Evolutionary conservation across 2,329 filamentous ascomycete species (phyloP).

Genomic region (Fusarium zealandicum): DNA sequence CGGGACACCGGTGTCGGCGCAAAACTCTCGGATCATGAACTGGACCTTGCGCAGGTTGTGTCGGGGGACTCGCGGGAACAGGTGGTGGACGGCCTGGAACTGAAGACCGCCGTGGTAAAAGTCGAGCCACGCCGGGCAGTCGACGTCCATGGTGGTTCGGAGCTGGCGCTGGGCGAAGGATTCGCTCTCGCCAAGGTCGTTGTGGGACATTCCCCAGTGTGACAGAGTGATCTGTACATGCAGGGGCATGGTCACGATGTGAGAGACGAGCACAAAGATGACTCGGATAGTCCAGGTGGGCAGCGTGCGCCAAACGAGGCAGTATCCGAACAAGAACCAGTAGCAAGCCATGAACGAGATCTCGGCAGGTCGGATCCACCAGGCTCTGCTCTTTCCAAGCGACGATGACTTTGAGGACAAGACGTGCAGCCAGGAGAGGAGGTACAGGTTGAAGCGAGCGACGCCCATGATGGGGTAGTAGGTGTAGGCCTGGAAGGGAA

Average conservation of each 20-base stretch:
- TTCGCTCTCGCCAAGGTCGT: constrained; percentile 68
- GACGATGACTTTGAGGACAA: constrained; percentile 61
- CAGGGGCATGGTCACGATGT: constrained; percentile 71
- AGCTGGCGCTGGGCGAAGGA: constrained; percentile 74
- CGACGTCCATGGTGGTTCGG: constrained; percentile 76
- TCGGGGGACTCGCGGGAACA: constrained; percentile 72
- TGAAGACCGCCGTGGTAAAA: constrained; percentile 76
- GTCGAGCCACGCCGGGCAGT: constrained; percentile 75
- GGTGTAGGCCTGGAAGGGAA: constrained; percentile 69
- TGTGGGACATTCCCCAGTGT: constrained; percentile 75
- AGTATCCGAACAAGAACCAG: constrained; percentile 74
- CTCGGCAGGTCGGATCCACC: constrained; percentile 73
- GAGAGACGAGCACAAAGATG: constrained; percentile 68
- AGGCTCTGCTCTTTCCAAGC: constrained; percentile 64
- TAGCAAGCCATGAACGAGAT: constrained; percentile 68
- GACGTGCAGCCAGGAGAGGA: constrained; percentile 71
- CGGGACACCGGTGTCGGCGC: constrained; percentile 67
- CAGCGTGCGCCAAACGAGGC: constrained; percentile 66
- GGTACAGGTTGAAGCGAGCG: constrained; percentile 76
- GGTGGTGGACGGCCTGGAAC: constrained; percentile 75
- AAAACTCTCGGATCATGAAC: constrained; percentile 67
- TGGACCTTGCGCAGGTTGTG: constrained; percentile 72
- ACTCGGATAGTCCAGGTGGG: constrained; percentile 65
- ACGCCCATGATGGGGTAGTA: constrained; percentile 74
- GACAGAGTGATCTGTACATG: constrained; percentile 77